A percentile compares a stretch with the other conserved stretches of the same genome.
These are phyloP conservation scores for Kazachstania kunashirensis DNA, from an alignment of 805 yeast species.

Conservation along the genomic window DNA sequence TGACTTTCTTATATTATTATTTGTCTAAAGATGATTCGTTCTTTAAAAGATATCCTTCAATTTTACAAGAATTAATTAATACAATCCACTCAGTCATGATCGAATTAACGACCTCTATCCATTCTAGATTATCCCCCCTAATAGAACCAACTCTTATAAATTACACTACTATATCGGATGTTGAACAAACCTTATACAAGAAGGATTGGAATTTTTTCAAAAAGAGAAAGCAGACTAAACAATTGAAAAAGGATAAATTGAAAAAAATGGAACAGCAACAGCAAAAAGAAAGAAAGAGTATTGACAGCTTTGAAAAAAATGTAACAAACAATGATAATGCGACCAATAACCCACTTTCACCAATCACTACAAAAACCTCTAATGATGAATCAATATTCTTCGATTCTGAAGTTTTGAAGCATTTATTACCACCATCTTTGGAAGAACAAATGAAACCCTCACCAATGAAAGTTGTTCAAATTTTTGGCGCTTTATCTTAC, in stretches of 20 bases:
- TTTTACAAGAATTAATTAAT: slow-evolving; percentile 49
- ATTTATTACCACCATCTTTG: slow-evolving; percentile 78
- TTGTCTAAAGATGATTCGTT: slow-evolving; percentile 55
- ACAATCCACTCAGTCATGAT: slow-evolving; percentile 51
- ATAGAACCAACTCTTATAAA: slow-evolving; percentile 62
- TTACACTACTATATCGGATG: slow-evolving; percentile 75
- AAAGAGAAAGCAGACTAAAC: slow-evolving; percentile 28
- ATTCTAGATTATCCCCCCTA: slow-evolving; percentile 45
- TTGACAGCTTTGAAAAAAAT: background rate
- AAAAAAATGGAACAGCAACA: slow-evolving; percentile 8
- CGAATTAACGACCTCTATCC: slow-evolving; percentile 58
- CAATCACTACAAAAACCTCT: background rate
- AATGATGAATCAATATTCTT: slow-evolving; percentile 27
- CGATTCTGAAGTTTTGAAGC: slow-evolving; percentile 64
- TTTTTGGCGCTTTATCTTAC: slow-evolving; percentile 79
- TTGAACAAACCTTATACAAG: slow-evolving; percentile 65
- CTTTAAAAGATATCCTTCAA: slow-evolving; percentile 43
- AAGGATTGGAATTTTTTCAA: slow-evolving; percentile 58
- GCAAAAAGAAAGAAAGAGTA: slow-evolving; percentile 1
- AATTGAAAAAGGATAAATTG: slow-evolving; percentile 8
- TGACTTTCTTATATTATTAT: slow-evolving; percentile 71
- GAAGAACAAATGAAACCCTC: slow-evolving; percentile 78
- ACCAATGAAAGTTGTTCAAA: slow-evolving; percentile 75
- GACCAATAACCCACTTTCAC: background rate
- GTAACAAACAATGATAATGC: slow-evolving; percentile 7